Evolutionary conservation across 345 rosid genomes (phyloP).

Genomic region (Citrus sp.): DNA sequence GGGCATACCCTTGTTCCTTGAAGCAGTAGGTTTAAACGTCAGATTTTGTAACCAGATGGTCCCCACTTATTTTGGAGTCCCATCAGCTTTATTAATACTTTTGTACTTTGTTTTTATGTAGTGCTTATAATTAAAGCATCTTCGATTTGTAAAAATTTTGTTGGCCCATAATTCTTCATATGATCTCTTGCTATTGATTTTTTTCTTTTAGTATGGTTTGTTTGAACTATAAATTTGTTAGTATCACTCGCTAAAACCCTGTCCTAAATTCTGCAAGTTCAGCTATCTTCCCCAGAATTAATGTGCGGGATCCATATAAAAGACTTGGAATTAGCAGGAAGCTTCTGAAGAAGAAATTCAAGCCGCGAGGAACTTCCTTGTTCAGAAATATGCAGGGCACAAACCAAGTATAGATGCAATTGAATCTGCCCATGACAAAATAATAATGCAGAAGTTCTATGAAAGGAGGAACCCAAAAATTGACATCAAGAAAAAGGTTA

Average conservation of each 20-base stretch:
- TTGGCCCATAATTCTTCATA: background rate
- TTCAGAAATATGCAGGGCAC: conserved; percentile 73
- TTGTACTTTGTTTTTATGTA: background rate
- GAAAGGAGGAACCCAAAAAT: conserved; percentile 86
- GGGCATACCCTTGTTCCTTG: background rate
- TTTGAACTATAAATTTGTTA: background rate
- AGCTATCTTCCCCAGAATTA: conserved; percentile 77
- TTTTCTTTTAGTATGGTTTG: background rate
- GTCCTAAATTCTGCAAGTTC: conserved; percentile 35
- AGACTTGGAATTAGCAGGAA: conserved; percentile 90
- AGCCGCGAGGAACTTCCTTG: conserved; percentile 82
- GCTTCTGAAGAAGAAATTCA: conserved; percentile 98
- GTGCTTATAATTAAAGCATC: background rate
- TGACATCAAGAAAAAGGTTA: conserved; percentile 65
- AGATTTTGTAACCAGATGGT: background rate
- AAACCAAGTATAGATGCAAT: conserved; percentile 92
- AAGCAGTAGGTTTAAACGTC: background rate
- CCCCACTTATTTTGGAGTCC: background rate
- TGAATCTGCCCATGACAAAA: conserved; percentile 90
- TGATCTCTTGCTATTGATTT: background rate
- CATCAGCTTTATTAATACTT: conserved; percentile 1
- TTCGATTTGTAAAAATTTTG: background rate
- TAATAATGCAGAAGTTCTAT: conserved; percentile 87
- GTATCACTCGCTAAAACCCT: background rate
- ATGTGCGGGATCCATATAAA: conserved; percentile 75